phyloP scores from a whole-genome alignment of 192 early-diverging fungal genomes.

The Gigaspora rosea region DNA sequence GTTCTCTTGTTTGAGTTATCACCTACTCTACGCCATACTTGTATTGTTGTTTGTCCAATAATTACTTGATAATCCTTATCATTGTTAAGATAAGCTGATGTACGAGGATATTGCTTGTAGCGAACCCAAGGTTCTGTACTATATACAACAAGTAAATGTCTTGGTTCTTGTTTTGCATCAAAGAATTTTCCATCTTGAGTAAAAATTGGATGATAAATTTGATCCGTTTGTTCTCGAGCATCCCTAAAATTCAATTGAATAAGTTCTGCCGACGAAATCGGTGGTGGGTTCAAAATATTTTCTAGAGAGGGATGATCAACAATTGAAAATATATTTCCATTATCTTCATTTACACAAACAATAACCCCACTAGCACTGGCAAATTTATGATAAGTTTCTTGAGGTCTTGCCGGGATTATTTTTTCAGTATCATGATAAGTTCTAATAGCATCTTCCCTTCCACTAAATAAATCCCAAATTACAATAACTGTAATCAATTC shows the following conservation, averaged over 20 bases:
- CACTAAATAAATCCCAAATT: slow-evolving; percentile 21
- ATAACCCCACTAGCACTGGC: not conserved
- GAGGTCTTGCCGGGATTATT: not conserved
- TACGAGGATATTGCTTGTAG: not conserved
- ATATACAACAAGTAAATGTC: not conserved
- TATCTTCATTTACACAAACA: not conserved
- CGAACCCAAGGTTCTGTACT: slow-evolving; percentile 24
- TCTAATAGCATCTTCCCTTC: not conserved
- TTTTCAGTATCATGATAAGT: not conserved
- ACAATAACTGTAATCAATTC: not conserved
- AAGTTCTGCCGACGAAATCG: not conserved
- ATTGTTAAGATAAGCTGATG: not conserved
- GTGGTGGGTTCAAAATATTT: not conserved
- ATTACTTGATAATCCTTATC: slow-evolving; percentile 1
- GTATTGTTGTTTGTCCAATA: slow-evolving; percentile 8
- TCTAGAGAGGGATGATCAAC: not conserved
- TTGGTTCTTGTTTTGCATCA: not conserved
- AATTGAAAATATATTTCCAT: not conserved
- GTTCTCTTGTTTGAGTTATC: not conserved
- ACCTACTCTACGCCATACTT: slow-evolving; percentile 9
- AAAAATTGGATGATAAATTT: not conserved
- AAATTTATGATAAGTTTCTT: not conserved
- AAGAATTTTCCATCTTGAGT: not conserved
- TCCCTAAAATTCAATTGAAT: not conserved
- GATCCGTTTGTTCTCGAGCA: not conserved